Base-by-base conservation (phyloP, 208 protist genomes). In the Polymyxa betae region DNA sequence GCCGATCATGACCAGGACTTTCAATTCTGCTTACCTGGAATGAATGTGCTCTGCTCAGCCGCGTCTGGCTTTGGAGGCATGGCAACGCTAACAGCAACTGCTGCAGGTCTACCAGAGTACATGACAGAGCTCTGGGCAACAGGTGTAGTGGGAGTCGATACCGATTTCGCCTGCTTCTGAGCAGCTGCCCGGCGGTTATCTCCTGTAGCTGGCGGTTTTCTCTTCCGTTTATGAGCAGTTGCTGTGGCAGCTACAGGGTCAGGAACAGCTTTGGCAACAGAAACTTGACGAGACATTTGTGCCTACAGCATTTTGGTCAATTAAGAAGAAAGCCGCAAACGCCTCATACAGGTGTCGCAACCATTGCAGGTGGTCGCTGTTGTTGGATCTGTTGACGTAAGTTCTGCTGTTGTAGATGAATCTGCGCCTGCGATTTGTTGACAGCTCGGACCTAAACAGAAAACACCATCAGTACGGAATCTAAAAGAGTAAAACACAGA, bases 131-230 rank as follows among this genome's bases (percentile, higher is more conserved):
- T 24, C 24, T 5, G 24, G 49, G 49, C 24, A 29, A 5, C 49
- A 5, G 49, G 5, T 24, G 49, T 60, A 60, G 24, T 24, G 5
- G 49, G 49, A 60, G 49, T 24, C 12, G 49, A 5, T 29, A 24
- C 49, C 49, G 49, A 60, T 24, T 60, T 60, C 49, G 49, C 24
- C 49, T 60, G 49, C 49, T 60, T 60, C 49, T n/a, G n/a, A n/a
- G 49, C 24, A 60, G 49, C 49, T 60, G 49, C 12, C 49, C 49
- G 49, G 72, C 72, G 72, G 16, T 5, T 5, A 5, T 35, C n/a
- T n/a, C n/a, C n/a, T n/a, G n/a, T n/a, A n/a, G n/a, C 72, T 40
- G 72, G 16, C 40, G 72, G 72, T 43, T 82, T 82, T 43, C 72
- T 5, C n/a, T 82, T 82, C n/a, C 72, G 72, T 82, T 82, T 82